Conservation (phyloP, 805 yeast genomes). For the Kuraishia piskuri region DNA sequence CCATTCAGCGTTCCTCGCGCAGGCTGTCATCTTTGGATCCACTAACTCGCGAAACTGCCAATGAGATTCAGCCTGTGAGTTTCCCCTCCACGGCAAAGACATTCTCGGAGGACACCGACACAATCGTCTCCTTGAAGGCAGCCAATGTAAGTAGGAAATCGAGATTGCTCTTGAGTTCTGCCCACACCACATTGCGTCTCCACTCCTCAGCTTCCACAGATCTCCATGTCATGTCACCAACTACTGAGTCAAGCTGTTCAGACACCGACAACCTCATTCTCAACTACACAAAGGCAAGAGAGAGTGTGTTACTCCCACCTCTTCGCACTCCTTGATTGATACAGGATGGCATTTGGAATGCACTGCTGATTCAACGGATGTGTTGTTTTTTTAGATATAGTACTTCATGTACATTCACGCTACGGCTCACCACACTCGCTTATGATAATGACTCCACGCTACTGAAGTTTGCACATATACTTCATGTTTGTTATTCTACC, state of each 20-base stretch:
- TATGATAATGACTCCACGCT: background rate
- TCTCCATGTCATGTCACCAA: constrained; percentile 6
- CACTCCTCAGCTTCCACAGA: constrained; percentile 4
- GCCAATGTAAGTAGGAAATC: constrained; percentile 18
- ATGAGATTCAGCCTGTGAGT: background rate
- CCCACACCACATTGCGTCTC: constrained; percentile 1
- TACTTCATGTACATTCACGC: background rate
- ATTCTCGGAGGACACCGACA: background rate
- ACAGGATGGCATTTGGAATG: too few species aligned
- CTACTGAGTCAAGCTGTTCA: background rate
- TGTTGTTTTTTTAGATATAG: background rate
- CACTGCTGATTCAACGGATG: constrained; percentile 6
- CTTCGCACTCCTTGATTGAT: constrained; percentile 7
- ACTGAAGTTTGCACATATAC: background rate
- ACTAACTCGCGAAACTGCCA: background rate
- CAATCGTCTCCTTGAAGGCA: constrained; percentile 15
- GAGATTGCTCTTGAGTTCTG: constrained; percentile 8
- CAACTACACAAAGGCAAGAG: constrained; percentile 6
- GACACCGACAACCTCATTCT: background rate
- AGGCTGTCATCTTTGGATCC: background rate
- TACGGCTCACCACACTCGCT: background rate
- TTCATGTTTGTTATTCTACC: background rate
- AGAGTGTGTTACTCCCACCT: background rate
- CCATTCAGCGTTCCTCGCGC: background rate
- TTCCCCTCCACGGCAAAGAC: background rate